Conservation (phyloP, 1,139 yeast genomes). For the Suhomyces anneliseae region DNA sequence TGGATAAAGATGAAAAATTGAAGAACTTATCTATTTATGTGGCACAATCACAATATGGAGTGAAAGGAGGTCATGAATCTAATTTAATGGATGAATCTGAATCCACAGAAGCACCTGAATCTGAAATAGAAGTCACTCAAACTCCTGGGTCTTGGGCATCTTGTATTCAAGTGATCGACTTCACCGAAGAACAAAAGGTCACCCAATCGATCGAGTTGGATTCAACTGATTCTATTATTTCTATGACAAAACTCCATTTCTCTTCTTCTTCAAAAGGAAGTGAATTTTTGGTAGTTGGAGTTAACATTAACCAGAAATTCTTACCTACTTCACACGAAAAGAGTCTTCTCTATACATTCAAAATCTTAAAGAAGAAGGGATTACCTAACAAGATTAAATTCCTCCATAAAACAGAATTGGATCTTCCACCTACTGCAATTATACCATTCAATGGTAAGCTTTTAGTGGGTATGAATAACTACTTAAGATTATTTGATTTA, state of each 20-base stretch:
- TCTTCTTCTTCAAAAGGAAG: constrained; percentile 22
- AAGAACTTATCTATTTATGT: constrained; percentile 30
- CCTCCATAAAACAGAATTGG: constrained; percentile 64
- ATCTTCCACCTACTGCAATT: constrained; percentile 50
- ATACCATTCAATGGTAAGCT: constrained; percentile 59
- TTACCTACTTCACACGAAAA: constrained; percentile 33
- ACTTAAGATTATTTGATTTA: constrained; percentile 63
- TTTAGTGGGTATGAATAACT: constrained; percentile 57
- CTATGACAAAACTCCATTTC: constrained; percentile 22
- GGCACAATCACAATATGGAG: constrained; percentile 48
- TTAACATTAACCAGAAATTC: constrained; percentile 37
- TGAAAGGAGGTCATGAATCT: constrained; percentile 28
- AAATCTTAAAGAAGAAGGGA: constrained; percentile 25
- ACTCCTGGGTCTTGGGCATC: constrained; percentile 44
- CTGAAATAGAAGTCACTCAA: constrained; percentile 40
- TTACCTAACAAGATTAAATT: constrained; percentile 38
- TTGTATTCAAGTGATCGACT: constrained; percentile 53
- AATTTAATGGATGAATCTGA: constrained; percentile 14
- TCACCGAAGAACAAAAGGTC: constrained; percentile 29
- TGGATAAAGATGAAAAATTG: constrained; percentile 14
- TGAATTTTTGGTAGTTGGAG: constrained; percentile 50
- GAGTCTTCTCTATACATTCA: constrained; percentile 46
- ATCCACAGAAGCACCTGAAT: constrained; percentile 24
- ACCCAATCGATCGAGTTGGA: constrained; percentile 43
- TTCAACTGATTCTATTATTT: constrained; percentile 40